Evolutionary conservation across 1,139 yeast genomes (phyloP).

Genomic region (Yamadazyma friedrichii): DNA sequence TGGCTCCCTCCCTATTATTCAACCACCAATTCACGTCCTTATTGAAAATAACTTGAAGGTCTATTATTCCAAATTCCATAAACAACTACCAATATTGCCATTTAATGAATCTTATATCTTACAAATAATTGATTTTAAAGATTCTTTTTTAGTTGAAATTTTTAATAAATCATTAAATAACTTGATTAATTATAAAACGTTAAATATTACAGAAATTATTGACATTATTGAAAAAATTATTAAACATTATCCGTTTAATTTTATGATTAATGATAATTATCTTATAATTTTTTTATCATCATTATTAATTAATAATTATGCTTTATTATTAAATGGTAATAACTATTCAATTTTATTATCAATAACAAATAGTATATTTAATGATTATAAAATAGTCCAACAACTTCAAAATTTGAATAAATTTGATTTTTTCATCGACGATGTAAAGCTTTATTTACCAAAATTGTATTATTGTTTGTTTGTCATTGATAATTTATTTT

Average conservation of each 20-base stretch:
- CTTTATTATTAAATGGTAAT: conserved; percentile 57
- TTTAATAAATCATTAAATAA: conserved; percentile 53
- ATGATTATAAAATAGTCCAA: conserved; percentile 52
- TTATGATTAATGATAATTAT: conserved; percentile 28
- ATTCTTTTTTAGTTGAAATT: conserved; percentile 41
- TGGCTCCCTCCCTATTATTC: not conserved
- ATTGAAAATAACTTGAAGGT: conserved; percentile 17
- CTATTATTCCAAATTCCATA: conserved; percentile 57
- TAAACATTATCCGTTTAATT: conserved; percentile 43
- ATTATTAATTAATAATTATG: conserved; percentile 53
- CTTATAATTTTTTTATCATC: conserved; percentile 43
- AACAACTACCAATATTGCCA: conserved; percentile 58
- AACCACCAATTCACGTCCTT: not conserved
- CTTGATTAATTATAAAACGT: conserved; percentile 38
- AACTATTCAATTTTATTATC: conserved; percentile 56
- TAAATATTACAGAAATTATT: conserved; percentile 30
- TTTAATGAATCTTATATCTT: conserved; percentile 37
- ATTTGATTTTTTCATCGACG: conserved; percentile 26
- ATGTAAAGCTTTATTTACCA: conserved; percentile 42
- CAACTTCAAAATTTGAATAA: conserved; percentile 18
- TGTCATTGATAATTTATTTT: conserved; percentile 54
- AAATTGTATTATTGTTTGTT: conserved; percentile 49
- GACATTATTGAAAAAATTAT: conserved; percentile 41
- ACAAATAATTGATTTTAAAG: conserved; percentile 14
- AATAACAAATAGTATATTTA: conserved; percentile 52